These are phyloP conservation scores for Malassezia furfur DNA, from an alignment of 1,284 basidiomycete species.

Conservation along the genomic window DNA sequence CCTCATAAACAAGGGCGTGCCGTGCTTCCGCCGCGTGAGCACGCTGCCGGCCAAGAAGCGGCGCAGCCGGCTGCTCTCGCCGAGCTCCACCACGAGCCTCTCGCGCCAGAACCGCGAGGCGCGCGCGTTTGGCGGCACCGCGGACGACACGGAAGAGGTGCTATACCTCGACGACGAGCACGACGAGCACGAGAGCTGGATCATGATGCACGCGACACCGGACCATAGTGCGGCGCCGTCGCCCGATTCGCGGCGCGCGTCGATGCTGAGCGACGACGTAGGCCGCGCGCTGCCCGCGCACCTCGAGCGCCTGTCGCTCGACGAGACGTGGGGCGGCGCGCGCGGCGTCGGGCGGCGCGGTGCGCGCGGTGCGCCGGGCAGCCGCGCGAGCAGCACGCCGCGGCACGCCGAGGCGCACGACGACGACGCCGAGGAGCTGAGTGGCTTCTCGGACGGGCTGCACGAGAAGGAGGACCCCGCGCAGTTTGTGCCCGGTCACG, in stretches of 20 bases:
- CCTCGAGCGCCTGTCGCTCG: background rate
- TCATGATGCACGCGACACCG: conserved; percentile 23
- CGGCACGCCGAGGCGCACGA: background rate
- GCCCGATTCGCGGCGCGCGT: background rate
- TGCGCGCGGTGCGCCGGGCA: background rate
- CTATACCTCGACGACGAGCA: conserved; percentile 13
- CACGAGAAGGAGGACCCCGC: conserved; percentile 10
- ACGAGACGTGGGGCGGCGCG: background rate
- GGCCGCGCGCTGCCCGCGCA: background rate
- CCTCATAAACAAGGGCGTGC: conserved; percentile 56
- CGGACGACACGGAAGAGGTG: conserved; percentile 1
- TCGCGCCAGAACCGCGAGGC: conserved; percentile 20
- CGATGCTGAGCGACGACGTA: background rate
- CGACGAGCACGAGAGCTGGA: conserved; percentile 33
- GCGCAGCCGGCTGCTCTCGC: conserved; percentile 15
- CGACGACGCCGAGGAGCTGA: background rate
- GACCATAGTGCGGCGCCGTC: background rate
- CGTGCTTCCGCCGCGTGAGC: conserved; percentile 40
- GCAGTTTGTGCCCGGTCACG: background rate
- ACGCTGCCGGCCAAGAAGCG: conserved; percentile 23
- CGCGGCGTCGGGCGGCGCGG: background rate
- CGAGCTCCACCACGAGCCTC: conserved; percentile 24
- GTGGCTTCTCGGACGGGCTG: background rate
- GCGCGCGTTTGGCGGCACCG: conserved; percentile 8
- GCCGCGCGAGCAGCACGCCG: background rate